Evolutionary conservation across 1,139 yeast species (phyloP).

Genomic region (Pichia sp.): DNA sequence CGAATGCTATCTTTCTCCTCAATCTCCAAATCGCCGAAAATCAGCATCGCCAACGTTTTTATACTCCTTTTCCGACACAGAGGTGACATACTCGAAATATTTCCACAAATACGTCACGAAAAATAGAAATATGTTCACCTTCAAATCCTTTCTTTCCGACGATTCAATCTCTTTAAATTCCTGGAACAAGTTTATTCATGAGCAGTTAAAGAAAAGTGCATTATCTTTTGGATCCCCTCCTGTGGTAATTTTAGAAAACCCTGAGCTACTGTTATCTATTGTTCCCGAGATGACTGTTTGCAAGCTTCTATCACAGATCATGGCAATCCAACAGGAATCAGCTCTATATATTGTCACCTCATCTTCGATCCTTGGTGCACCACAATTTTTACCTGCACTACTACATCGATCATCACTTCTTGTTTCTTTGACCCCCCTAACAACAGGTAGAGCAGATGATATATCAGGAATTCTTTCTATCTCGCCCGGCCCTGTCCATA

Average conservation of each 20-base stretch:
- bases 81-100: constrained; percentile 10
- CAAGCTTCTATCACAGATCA: constrained; percentile 37
- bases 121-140: constrained; percentile 6
- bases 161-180: not conserved
- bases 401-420: constrained; percentile 48
- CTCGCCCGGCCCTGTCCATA: constrained; percentile 9
- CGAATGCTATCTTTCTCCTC: constrained; percentile 32
- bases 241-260: constrained; percentile 29
- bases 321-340: constrained; percentile 36
- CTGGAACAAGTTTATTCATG: not conserved
- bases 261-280: constrained; percentile 47
- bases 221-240: not conserved
- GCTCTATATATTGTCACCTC: constrained; percentile 34
- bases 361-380: constrained; percentile 34
- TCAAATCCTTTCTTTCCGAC: constrained; percentile 9
- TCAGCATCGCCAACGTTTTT: constrained; percentile 11
- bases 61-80: constrained; percentile 5
- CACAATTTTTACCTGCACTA: constrained; percentile 46
- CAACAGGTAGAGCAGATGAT: constrained; percentile 80
- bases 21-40: constrained; percentile 16
- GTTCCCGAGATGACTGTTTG: constrained; percentile 35
- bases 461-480: constrained; percentile 69
- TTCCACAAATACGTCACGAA: constrained; percentile 7
- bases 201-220: not conserved
- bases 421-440: constrained; percentile 56